Conservation (phyloP, 352 stramenopile genomes). For the Phytophthora citricola region DNA sequence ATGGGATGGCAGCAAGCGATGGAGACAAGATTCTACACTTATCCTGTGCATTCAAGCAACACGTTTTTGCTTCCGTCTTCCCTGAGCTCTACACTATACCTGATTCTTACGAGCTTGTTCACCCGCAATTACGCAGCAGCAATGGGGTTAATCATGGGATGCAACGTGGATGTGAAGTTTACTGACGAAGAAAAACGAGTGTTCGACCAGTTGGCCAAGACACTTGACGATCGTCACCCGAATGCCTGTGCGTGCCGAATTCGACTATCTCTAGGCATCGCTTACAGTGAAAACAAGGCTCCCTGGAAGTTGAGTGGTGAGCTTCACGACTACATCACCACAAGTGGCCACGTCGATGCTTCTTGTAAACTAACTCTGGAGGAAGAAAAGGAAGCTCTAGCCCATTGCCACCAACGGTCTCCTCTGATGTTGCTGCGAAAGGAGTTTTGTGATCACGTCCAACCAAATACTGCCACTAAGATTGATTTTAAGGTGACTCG, state of each 20-base stretch:
- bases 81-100: slow-evolving; percentile 97
- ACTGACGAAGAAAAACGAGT: slow-evolving; percentile 97
- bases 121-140: slow-evolving; percentile 94
- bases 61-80: slow-evolving; percentile 96
- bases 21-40: slow-evolving; percentile 96
- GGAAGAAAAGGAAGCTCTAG: slow-evolving; percentile 95
- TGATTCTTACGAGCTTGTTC: slow-evolving; percentile 98
- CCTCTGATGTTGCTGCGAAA: slow-evolving; percentile 76
- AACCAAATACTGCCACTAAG: slow-evolving; percentile 23
- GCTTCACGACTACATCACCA: slow-evolving; percentile 90
- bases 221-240: slow-evolving; percentile 95
- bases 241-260: slow-evolving; percentile 97
- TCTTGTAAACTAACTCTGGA: slow-evolving; percentile 93
- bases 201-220: slow-evolving; percentile 96
- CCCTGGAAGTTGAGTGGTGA: slow-evolving; percentile 86
- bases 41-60: slow-evolving; percentile 97
- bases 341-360: slow-evolving; percentile 92
- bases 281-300: slow-evolving; percentile 93
- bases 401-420: slow-evolving; percentile 70
- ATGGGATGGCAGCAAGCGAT: slow-evolving; percentile 89
- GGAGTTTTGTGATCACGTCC: slow-evolving; percentile 63
- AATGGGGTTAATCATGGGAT: slow-evolving; percentile 96
- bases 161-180: slow-evolving; percentile 96
- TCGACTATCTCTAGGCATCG: slow-evolving; percentile 83
- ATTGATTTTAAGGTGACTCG: slow-evolving; percentile 75